A percentile compares a stretch with the other conserved stretches of the same genome.
phyloP scores from a whole-genome alignment of 768 basidiomycete species.

The Mycena crocata region DNA sequence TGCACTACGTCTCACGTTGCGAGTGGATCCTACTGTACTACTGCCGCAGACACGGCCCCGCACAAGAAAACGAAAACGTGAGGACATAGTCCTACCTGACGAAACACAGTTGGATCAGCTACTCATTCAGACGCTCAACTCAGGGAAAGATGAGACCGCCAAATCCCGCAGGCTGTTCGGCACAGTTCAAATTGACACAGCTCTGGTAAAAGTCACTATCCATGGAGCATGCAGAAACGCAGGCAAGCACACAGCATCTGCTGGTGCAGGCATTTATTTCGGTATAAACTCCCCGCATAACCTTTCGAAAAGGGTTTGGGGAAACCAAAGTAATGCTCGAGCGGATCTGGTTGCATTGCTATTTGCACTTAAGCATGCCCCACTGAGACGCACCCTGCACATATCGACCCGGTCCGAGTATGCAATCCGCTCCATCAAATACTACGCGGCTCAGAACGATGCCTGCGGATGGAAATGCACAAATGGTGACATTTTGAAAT shows the following conservation, averaged over 20 bases:
- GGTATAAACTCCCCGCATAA: background rate
- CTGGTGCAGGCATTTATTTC: background rate
- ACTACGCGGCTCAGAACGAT: conserved; percentile 7
- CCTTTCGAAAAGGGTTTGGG: background rate
- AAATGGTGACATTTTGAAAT: conserved; percentile 7
- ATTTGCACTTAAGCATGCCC: background rate
- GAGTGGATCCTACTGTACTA: background rate
- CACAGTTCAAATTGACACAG: background rate
- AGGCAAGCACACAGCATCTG: background rate
- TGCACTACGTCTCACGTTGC: background rate
- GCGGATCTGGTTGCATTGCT: conserved; percentile 4
- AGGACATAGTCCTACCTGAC: background rate
- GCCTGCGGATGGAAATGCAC: conserved; percentile 13
- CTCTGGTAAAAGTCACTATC: background rate
- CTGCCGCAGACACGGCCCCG: too few species aligned
- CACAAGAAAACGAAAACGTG: conserved; percentile 3
- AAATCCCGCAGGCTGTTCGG: background rate
- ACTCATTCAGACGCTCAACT: background rate
- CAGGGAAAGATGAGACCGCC: background rate
- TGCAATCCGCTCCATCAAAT: background rate
- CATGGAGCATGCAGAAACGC: conserved; percentile 4
- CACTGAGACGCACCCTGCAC: background rate
- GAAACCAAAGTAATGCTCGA: conserved; percentile 6
- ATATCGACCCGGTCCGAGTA: conserved; percentile 11
- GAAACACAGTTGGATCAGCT: background rate